A percentile compares a stretch with the other conserved stretches of the same genome.
These are phyloP conservation scores for Dipteronia sinensis DNA, from an alignment of 345 rosid species.

Conservation along the genomic window DNA sequence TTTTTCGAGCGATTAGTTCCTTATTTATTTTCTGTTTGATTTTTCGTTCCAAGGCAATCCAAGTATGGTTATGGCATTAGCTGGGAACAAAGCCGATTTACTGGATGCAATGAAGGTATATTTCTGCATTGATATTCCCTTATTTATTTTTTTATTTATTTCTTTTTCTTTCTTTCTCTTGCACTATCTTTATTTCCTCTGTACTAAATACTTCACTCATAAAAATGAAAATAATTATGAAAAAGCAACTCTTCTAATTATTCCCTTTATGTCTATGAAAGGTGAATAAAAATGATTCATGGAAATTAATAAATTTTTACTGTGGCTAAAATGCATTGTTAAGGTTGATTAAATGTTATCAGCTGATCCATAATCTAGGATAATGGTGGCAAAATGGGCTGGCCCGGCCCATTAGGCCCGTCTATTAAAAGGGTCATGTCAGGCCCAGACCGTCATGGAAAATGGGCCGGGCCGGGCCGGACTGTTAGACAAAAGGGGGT, in stretches of 20 bases:
- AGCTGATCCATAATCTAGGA: neutral
- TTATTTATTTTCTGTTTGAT: constrained; percentile 12
- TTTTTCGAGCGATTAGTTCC: neutral
- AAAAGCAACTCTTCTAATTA: neutral
- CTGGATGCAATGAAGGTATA: constrained; percentile 71
- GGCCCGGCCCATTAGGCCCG: too few relatives aligned
- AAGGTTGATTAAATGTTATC: neutral
- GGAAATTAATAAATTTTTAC: neutral
- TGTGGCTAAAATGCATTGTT: constrained; percentile 2
- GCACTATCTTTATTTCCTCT: neutral
- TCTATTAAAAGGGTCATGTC: too few relatives aligned
- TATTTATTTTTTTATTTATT: neutral
- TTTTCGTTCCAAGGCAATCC: constrained; percentile 61
- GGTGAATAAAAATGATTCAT: neutral
- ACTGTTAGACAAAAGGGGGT: too few relatives aligned
- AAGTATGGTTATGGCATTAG: constrained; percentile 90
- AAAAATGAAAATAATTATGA: neutral
- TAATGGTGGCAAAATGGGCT: too few relatives aligned
- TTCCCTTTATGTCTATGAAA: neutral
- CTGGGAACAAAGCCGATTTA: constrained; percentile 92
- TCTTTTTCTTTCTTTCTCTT: neutral
- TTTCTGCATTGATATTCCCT: constrained; percentile 9
- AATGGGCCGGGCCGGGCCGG: too few relatives aligned
- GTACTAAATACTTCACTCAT: neutral
- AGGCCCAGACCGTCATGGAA: too few relatives aligned